Percentiles rank a stretch among this genome's conserved stretches.
phyloP scores from a whole-genome alignment of 305 asterid species.

The Fraxinus latifolia region DNA sequence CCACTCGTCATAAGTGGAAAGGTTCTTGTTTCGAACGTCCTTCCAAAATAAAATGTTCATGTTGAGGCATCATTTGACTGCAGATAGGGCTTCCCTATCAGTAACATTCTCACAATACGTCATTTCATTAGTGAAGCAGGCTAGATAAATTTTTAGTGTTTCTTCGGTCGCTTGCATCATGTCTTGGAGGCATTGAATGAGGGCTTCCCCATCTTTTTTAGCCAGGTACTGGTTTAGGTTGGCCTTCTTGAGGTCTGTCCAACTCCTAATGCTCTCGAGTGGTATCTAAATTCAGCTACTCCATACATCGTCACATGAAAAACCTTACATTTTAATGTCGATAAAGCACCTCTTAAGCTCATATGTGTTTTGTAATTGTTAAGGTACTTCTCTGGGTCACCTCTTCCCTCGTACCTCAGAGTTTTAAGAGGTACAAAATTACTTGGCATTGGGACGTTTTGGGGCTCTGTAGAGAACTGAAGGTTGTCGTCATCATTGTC shows the following conservation, averaged over 20 bases:
- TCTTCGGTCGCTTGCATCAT: not conserved
- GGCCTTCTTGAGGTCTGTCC: not conserved
- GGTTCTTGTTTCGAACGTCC: not conserved
- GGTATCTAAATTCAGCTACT: not conserved
- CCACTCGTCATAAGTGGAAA: not conserved
- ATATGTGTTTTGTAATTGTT: not conserved
- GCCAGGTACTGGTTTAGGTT: not conserved
- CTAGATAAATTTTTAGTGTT: not conserved
- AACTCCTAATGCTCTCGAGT: not conserved
- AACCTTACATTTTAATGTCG: not conserved
- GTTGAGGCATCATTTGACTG: not conserved
- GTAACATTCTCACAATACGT: not conserved
- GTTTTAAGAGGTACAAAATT: not conserved
- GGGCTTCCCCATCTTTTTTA: not conserved
- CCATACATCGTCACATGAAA: too few relatives aligned
- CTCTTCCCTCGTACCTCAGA: not conserved
- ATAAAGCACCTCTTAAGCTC: not conserved
- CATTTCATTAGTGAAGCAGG: not conserved
- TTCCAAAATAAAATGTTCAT: too few relatives aligned
- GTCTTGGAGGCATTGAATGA: not conserved
- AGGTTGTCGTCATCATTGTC: not conserved
- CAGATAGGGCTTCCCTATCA: not conserved
- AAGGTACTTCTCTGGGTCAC: not conserved
- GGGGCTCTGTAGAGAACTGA: not conserved
- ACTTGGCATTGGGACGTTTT: not conserved